Evolutionary conservation across 176 grass and related monocot genomes (phyloP).

Genomic region (Hordeum vulgare): MorexV3_pseudomolecules_assembly NC_058519.1:59975637-59976136

Average conservation of each 20-base stretch:
- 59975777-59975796: constrained; percentile 56
- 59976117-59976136: constrained; percentile 20
- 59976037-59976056: not conserved
- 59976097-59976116: not conserved
- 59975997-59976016: not conserved
- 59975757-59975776: constrained; percentile 55
- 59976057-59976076: not conserved
- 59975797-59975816: constrained; percentile 68
- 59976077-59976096: constrained; percentile 19
- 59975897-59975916: constrained; percentile 4
- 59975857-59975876: not conserved
- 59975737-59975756: constrained; percentile 44
- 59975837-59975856: not conserved
- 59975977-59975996: not conserved
- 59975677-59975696: constrained; percentile 70
- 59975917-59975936: not conserved
- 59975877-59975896: not conserved
- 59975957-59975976: not conserved
- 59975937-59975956: not conserved
- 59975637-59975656: constrained; percentile 56
- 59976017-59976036: not conserved
- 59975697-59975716: constrained; percentile 66
- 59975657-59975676: constrained; percentile 59
- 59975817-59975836: constrained; percentile 41
- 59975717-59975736: constrained; percentile 48